Conservation (phyloP, 2,329 filamentous ascomycete genomes). For the Alternaria sp. region DNA sequence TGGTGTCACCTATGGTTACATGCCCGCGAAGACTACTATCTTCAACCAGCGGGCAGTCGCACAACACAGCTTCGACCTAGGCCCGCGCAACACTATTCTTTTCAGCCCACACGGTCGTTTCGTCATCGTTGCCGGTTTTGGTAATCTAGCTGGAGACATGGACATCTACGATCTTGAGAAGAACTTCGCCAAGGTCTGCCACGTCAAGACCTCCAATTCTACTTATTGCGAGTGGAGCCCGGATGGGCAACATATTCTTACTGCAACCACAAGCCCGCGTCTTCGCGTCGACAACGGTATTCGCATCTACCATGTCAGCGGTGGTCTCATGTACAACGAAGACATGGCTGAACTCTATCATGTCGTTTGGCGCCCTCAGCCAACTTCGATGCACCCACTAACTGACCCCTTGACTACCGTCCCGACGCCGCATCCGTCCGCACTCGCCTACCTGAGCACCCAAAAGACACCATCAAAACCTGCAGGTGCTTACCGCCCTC, state of each 20-base stretch:
- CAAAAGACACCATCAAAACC: constrained; percentile 96
- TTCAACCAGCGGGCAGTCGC: constrained; percentile 89
- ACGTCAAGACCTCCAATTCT: constrained; percentile 93
- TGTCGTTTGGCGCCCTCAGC: constrained; percentile 82
- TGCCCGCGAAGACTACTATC: constrained; percentile 98
- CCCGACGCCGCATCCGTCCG: constrained; percentile 82
- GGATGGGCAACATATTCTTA: constrained; percentile 93
- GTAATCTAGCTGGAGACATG: constrained; percentile 96
- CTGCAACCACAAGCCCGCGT: constrained; percentile 94
- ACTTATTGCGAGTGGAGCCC: constrained; percentile 98
- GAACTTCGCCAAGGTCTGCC: constrained; percentile 90
- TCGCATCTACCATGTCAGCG: constrained; percentile 91
- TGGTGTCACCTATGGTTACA: constrained; percentile 95
- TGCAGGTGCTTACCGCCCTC: constrained; percentile 94
- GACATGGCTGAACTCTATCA: constrained; percentile 95
- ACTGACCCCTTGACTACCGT: constrained; percentile 77
- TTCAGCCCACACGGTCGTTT: constrained; percentile 96
- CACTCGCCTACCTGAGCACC: constrained; percentile 79
- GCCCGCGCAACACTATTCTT: constrained; percentile 89
- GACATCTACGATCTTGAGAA: constrained; percentile 97
- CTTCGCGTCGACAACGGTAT: constrained; percentile 96
- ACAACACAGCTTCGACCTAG: constrained; percentile 84
- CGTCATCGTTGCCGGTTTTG: constrained; percentile 92
- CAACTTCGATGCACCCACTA: constrained; percentile 66
- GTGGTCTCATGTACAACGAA: constrained; percentile 90